These are phyloP conservation scores for Neonectria coccinea DNA, from an alignment of 2,329 filamentous ascomycete genomes.

Conservation along the genomic window DNA sequence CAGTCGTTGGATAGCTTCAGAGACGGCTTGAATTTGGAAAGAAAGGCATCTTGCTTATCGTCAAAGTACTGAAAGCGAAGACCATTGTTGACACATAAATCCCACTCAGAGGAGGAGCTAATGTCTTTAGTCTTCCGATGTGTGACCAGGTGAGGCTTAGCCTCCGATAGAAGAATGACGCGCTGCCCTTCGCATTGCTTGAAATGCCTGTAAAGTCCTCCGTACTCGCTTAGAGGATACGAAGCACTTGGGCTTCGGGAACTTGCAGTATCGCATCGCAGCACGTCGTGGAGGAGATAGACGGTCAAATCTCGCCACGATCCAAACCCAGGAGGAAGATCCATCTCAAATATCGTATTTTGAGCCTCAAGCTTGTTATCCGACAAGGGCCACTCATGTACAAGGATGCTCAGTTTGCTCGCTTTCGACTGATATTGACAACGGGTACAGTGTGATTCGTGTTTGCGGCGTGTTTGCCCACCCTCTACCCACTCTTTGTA, in stretches of 20 bases:
- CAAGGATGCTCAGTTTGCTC: conserved; percentile 53
- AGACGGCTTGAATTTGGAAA: background rate
- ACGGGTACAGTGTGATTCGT: conserved; percentile 47
- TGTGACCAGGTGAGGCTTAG: conserved; percentile 33
- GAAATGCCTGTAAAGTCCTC: conserved; percentile 9
- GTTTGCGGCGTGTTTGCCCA: background rate
- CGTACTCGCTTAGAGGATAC: conserved; percentile 25
- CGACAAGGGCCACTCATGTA: conserved; percentile 70
- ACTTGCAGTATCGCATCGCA: conserved; percentile 40
- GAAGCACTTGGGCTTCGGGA: background rate
- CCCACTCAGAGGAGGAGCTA: background rate
- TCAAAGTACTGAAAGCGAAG: conserved; percentile 38
- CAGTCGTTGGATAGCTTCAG: conserved; percentile 21
- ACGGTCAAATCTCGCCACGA: conserved; percentile 63
- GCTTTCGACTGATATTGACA: conserved; percentile 52
- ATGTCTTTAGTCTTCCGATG: conserved; percentile 26
- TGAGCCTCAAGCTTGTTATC: conserved; percentile 50
- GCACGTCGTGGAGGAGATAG: conserved; percentile 54
- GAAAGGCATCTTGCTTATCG: background rate
- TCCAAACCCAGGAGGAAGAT: conserved; percentile 53
- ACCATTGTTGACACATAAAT: conserved; percentile 41
- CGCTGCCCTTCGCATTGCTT: conserved; percentile 2
- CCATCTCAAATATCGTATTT: conserved; percentile 66
- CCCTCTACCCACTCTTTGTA: conserved; percentile 2
- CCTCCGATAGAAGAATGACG: conserved; percentile 33